Base-by-base conservation (phyloP, 768 basidiomycete genomes). In the Lactifluus rugatus region DNA sequence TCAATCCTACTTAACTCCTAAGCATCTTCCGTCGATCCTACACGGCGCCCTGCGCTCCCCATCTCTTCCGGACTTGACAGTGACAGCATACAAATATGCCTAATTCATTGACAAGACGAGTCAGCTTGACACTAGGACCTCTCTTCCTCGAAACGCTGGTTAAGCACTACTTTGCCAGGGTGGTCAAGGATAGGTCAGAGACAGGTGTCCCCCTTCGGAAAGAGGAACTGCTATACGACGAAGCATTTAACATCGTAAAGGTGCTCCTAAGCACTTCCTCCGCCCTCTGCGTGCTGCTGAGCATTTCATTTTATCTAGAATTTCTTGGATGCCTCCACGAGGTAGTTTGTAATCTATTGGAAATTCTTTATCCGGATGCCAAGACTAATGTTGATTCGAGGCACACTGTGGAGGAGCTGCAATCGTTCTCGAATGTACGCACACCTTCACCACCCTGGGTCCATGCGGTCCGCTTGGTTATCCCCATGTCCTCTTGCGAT, bases 361-460 rank as follows among this genome's bases (percentile, higher is more conserved):
- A 31, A 19, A 14, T 32, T 26, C 48, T 47, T n/a, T 6, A n/a
- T 50, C 55, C 19, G 39, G 25, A 44, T 26, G 44, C 41, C 49
- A 32, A 54, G 6, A 31, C 7, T 44, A 19, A 53, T 16, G 3
- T 49, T 32, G 21, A 31, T 56, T 53, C 21, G 64, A 91, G 89
- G 48, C 88, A 93, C 70, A 83, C 91, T 0, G 84, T 93, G 0
- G 89, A 93, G 69, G 90, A 92, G 56, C 74, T 92, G 0, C 91
- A 89, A 72, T 76, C 78, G 9, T 91, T 93, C 67, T 79, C 85
- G 1, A 92, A 93, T 66, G 85, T 82, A 0, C 81, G 85, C 17
- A 92, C 88, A 0, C 90, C 88, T 0, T 82, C 89, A 14, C 89
- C 93, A 16, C 91, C 91, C 31, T 90, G 85, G 79, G 83, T 89